Evolutionary conservation across 2,329 filamentous ascomycete genomes (phyloP).

Genomic region (Cryphonectria parasitica): DNA sequence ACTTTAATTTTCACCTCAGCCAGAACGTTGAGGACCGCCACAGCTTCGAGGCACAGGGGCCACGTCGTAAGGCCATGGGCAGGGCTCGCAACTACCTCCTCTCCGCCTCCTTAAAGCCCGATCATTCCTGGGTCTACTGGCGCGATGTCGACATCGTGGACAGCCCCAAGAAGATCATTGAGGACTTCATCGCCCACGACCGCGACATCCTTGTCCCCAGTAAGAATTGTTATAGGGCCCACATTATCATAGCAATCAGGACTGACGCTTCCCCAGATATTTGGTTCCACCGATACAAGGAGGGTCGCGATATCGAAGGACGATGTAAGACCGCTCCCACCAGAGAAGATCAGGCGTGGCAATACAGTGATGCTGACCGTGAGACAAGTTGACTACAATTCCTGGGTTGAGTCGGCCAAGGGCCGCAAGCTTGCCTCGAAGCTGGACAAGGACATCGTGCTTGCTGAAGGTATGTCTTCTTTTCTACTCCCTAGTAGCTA

Average conservation of each 20-base stretch:
- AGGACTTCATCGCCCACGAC: constrained; percentile 95
- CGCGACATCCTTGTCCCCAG: constrained; percentile 92
- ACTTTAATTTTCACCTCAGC: constrained; percentile 77
- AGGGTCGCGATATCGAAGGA: constrained; percentile 86
- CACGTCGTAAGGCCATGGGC: constrained; percentile 87
- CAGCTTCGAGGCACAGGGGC: constrained; percentile 83
- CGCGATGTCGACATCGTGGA: constrained; percentile 96
- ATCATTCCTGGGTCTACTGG: constrained; percentile 99
- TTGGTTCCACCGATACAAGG: constrained; percentile 91
- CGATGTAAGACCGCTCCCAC: constrained; percentile 67
- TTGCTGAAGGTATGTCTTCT: constrained; percentile 76
- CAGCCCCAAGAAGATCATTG: constrained; percentile 82
- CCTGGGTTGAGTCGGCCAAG: constrained; percentile 93
- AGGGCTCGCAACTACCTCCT: constrained; percentile 91
- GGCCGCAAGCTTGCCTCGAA: constrained; percentile 73
- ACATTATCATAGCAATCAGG: constrained; percentile 2
- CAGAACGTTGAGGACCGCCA: constrained; percentile 85
- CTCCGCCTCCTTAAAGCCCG: constrained; percentile 79
- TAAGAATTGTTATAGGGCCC: constrained; percentile 53
- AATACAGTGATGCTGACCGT: constrained; percentile 15
- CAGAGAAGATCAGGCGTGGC: not conserved
- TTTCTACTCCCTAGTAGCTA: not conserved
- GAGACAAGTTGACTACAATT: constrained; percentile 92
- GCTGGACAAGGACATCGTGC: constrained; percentile 77
- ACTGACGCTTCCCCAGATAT: constrained; percentile 66